phyloP scores from a whole-genome alignment of 2,329 filamentous ascomycete species.

The Aspergillus novoparasiticus region DNA sequence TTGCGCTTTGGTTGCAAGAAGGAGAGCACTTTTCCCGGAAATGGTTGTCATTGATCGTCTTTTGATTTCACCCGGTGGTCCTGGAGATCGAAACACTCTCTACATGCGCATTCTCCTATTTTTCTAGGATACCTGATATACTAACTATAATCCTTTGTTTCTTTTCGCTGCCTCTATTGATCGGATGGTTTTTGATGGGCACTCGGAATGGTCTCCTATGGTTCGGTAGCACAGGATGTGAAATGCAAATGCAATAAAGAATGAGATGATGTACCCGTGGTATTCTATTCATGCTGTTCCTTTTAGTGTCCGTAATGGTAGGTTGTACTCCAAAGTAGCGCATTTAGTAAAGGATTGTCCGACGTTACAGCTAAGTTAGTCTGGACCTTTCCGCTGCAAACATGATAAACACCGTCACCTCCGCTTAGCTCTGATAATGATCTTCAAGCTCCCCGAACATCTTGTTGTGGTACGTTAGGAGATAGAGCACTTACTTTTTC shows the following conservation, averaged over 20 bases:
- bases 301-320: background rate
- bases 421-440: conserved; percentile 10
- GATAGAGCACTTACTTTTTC: background rate
- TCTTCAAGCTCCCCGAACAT: background rate
- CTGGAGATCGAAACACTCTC: conserved; percentile 23
- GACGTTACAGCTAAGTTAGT: background rate
- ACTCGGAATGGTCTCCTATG: background rate
- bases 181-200: conserved; percentile 1
- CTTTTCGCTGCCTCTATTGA: conserved; percentile 14
- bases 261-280: background rate
- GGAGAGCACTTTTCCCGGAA: conserved; percentile 15
- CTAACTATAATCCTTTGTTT: conserved; percentile 23
- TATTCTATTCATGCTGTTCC: background rate
- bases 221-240: conserved; percentile 1
- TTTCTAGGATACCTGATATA: conserved; percentile 26
- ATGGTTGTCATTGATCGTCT: conserved; percentile 11
- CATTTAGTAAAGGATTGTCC: too few species aligned
- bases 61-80: conserved; percentile 15
- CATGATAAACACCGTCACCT: conserved; percentile 24
- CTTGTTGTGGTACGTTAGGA: background rate
- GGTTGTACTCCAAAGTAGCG: background rate
- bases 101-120: conserved; percentile 18
- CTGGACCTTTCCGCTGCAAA: conserved; percentile 20
- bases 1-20: conserved; percentile 17
- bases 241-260: conserved; percentile 3